These are phyloP conservation scores for Colletotrichum melonis DNA, from an alignment of 2,329 filamentous ascomycete genomes.

Conservation along the genomic window DNA sequence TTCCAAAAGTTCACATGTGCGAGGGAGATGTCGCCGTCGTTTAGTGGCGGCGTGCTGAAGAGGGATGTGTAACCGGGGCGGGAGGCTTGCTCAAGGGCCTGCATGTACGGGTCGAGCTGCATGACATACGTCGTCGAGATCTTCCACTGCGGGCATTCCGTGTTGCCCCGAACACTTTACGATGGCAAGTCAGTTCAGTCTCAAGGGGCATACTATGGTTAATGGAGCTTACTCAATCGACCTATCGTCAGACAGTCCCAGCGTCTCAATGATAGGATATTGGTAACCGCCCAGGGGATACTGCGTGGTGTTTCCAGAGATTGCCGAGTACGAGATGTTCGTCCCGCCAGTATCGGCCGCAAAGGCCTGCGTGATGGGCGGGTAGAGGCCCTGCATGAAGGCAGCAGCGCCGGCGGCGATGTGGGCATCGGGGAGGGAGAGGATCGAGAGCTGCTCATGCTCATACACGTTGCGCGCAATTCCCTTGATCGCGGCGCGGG, in stretches of 20 bases:
- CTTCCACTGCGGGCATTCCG: slow-evolving; percentile 51
- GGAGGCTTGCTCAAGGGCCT: slow-evolving; percentile 42
- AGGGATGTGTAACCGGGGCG: slow-evolving; percentile 56
- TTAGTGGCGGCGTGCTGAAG: slow-evolving; percentile 50
- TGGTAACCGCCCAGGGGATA: slow-evolving; percentile 84
- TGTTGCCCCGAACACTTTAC: slow-evolving; percentile 53
- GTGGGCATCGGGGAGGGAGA: slow-evolving; percentile 54
- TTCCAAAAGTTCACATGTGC: slow-evolving; percentile 55
- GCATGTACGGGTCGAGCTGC: slow-evolving; percentile 39
- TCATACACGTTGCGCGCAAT: slow-evolving; percentile 58
- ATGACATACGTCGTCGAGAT: slow-evolving; percentile 43
- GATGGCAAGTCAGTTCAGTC: neutral
- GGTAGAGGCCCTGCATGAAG: slow-evolving; percentile 88
- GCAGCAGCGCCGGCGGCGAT: slow-evolving; percentile 77
- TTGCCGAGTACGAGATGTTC: slow-evolving; percentile 32
- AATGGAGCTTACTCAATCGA: slow-evolving; percentile 55
- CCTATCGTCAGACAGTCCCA: slow-evolving; percentile 57
- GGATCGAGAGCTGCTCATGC: slow-evolving; percentile 57
- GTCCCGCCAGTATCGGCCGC: slow-evolving; percentile 49
- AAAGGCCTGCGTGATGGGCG: slow-evolving; percentile 65
- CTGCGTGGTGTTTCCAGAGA: slow-evolving; percentile 68
- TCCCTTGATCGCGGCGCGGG: slow-evolving; percentile 53
- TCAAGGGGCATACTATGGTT: too few relatives aligned
- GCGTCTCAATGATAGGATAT: slow-evolving; percentile 74
- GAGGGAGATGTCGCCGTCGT: slow-evolving; percentile 47